Conservation (phyloP, 306 rosid species). For the Gastrolobium bilobum region DNA sequence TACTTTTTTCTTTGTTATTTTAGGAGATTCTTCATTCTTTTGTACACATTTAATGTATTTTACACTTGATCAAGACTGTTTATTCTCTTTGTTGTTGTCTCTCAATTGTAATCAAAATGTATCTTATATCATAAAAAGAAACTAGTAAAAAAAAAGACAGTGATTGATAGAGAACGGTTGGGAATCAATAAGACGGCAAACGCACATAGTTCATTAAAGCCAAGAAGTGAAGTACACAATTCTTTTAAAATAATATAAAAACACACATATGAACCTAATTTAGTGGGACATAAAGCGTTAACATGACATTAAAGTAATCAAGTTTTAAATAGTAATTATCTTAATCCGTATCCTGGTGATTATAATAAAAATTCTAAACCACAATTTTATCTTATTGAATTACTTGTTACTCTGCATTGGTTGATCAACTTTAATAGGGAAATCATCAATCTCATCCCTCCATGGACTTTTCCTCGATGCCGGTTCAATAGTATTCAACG, state of each 20-base stretch:
- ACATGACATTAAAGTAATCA: not conserved
- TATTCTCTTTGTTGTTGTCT: too few relatives aligned
- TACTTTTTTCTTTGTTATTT: too few relatives aligned
- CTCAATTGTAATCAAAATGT: too few relatives aligned
- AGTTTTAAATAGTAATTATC: not conserved
- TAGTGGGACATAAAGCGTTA: not conserved
- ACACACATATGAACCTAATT: not conserved
- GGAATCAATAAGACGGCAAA: not conserved
- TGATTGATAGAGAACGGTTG: not conserved
- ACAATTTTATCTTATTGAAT: not conserved
- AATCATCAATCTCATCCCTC: constrained; percentile 77
- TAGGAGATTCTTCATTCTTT: too few relatives aligned
- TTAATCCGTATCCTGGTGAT: not conserved
- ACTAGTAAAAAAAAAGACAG: too few relatives aligned
- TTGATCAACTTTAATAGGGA: constrained; percentile 54
- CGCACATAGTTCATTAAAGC: not conserved
- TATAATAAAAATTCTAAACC: not conserved
- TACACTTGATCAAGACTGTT: too few relatives aligned
- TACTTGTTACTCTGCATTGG: not conserved
- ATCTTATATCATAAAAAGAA: too few relatives aligned
- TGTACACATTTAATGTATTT: too few relatives aligned
- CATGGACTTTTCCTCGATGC: constrained; percentile 66
- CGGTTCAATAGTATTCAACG: constrained; percentile 62
- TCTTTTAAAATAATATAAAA: not conserved
- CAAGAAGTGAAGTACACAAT: not conserved